Evolutionary conservation across 2,329 filamentous ascomycete genomes (phyloP).

Genomic region (Neofusicoccum parvum): DNA sequence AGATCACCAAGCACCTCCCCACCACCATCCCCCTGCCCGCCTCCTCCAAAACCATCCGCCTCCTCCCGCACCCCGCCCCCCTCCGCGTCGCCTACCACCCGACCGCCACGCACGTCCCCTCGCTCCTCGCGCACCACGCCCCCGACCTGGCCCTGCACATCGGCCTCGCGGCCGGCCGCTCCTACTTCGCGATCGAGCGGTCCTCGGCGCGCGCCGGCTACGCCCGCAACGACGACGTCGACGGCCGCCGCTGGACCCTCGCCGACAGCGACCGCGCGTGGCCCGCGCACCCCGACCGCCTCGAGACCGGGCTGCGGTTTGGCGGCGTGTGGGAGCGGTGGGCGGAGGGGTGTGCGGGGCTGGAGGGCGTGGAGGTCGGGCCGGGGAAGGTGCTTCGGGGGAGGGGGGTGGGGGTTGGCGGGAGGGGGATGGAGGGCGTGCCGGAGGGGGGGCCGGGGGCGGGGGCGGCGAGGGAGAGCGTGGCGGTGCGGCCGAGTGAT

Average conservation of each 20-base stretch:
- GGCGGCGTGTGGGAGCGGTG: slow-evolving; percentile 25
- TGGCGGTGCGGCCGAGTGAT: slow-evolving; percentile 40
- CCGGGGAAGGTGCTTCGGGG: background rate
- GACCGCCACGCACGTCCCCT: slow-evolving; percentile 65
- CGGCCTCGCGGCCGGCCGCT: slow-evolving; percentile 70
- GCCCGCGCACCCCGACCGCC: slow-evolving; percentile 25
- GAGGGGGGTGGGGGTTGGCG: slow-evolving; percentile 32
- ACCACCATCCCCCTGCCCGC: slow-evolving; percentile 42
- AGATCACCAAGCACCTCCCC: slow-evolving; percentile 70
- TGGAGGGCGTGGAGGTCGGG: background rate
- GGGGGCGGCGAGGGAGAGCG: slow-evolving; percentile 17
- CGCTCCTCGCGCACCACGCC: slow-evolving; percentile 55
- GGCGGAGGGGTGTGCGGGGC: slow-evolving; percentile 19
- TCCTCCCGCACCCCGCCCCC: slow-evolving; percentile 66
- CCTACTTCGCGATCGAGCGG: slow-evolving; percentile 71
- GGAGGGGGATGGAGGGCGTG: slow-evolving; percentile 1
- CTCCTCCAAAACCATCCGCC: slow-evolving; percentile 68
- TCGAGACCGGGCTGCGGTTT: slow-evolving; percentile 31
- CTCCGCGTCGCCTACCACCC: slow-evolving; percentile 72
- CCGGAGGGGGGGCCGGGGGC: background rate
- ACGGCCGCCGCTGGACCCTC: slow-evolving; percentile 47
- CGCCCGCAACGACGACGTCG: slow-evolving; percentile 65
- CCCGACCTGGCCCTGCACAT: slow-evolving; percentile 73
- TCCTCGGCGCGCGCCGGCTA: slow-evolving; percentile 74
- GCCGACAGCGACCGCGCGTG: slow-evolving; percentile 35